A percentile compares a stretch with the other conserved stretches of the same genome.
phyloP scores from a whole-genome alignment of 2,329 filamentous ascomycete genomes.

The Colletotrichum spaethianum region DNA sequence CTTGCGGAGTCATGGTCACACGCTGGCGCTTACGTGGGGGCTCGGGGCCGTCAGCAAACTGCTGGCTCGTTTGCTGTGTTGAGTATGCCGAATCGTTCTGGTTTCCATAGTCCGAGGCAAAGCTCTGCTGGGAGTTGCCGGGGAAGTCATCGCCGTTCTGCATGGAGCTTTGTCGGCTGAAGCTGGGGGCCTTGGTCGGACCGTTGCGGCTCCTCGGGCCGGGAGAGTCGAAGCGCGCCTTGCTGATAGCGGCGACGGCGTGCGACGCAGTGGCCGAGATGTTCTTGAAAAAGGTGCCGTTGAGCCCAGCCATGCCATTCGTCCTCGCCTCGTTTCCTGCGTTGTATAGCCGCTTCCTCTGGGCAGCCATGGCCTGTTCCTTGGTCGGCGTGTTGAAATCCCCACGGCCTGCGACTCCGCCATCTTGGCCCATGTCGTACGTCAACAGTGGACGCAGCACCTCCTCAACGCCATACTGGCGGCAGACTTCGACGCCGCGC shows the following conservation, averaged over 20 bases:
- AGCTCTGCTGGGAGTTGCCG: conserved; percentile 87
- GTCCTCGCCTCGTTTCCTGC: conserved; percentile 77
- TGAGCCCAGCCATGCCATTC: conserved; percentile 66
- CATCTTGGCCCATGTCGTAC: conserved; percentile 85
- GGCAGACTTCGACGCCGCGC: conserved; percentile 91
- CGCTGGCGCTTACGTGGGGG: conserved; percentile 86
- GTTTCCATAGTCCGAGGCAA: conserved; percentile 82
- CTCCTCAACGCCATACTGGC: conserved; percentile 83
- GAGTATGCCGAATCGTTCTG: conserved; percentile 79
- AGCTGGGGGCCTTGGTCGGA: conserved; percentile 76
- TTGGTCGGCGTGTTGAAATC: conserved; percentile 96
- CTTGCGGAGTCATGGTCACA: conserved; percentile 67
- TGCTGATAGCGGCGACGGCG: conserved; percentile 96
- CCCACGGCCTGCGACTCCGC: conserved; percentile 78
- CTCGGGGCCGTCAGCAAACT: conserved; percentile 64
- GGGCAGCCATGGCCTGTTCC: conserved; percentile 97
- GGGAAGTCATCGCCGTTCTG: conserved; percentile 79
- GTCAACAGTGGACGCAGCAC: conserved; percentile 81
- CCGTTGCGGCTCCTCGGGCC: conserved; percentile 77
- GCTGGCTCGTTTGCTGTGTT: conserved; percentile 64
- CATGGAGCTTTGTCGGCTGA: conserved; percentile 79
- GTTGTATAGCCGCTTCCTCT: conserved; percentile 93
- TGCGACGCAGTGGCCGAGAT: conserved; percentile 95
- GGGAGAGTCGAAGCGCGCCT: conserved; percentile 93
- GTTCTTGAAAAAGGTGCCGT: conserved; percentile 96